Percentiles rank a stretch among this genome's conserved stretches.
phyloP scores from a whole-genome alignment of 352 stramenopile species.

The Phytophthora podocarpi region DNA sequence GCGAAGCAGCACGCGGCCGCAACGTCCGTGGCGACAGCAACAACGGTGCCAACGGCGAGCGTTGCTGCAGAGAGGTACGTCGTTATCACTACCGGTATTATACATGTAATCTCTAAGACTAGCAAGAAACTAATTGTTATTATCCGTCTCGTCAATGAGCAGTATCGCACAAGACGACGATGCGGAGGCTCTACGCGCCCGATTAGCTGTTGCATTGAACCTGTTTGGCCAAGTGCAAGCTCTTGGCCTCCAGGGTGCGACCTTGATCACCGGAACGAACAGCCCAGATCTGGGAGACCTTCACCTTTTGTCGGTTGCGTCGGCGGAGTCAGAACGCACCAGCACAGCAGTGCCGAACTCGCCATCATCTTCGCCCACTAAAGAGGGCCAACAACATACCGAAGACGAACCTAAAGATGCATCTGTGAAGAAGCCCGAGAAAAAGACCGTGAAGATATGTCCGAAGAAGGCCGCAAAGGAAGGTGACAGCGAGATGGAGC shows the following conservation, averaged over 20 bases:
- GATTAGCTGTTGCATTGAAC: constrained; percentile 25
- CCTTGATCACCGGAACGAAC: constrained; percentile 15
- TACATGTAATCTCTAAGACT: background rate
- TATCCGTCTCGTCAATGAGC: constrained; percentile 2
- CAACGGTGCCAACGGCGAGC: constrained; percentile 3
- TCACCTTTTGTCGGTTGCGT: constrained; percentile 32
- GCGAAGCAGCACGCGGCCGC: constrained; percentile 19
- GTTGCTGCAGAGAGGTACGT: constrained; percentile 20
- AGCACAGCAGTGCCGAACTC: constrained; percentile 16
- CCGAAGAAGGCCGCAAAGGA: constrained; percentile 5
- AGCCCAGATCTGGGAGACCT: constrained; percentile 21
- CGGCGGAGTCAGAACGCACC: constrained; percentile 5
- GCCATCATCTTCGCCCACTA: constrained; percentile 3
- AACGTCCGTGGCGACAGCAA: background rate
- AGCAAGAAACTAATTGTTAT: background rate
- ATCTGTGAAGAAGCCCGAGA: background rate
- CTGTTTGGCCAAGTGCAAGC: constrained; percentile 38
- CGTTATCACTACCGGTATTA: background rate
- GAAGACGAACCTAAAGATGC: constrained; percentile 1
- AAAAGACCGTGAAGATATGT: background rate
- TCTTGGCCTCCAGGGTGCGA: constrained; percentile 26
- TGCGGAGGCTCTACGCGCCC: constrained; percentile 13
- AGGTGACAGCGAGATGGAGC: background rate
- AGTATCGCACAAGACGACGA: constrained; percentile 24
- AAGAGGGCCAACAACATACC: constrained; percentile 6